Evolutionary conservation across 2,329 filamentous ascomycete species (phyloP).

Genomic region (Ophiostoma triangulosporum): DNA sequence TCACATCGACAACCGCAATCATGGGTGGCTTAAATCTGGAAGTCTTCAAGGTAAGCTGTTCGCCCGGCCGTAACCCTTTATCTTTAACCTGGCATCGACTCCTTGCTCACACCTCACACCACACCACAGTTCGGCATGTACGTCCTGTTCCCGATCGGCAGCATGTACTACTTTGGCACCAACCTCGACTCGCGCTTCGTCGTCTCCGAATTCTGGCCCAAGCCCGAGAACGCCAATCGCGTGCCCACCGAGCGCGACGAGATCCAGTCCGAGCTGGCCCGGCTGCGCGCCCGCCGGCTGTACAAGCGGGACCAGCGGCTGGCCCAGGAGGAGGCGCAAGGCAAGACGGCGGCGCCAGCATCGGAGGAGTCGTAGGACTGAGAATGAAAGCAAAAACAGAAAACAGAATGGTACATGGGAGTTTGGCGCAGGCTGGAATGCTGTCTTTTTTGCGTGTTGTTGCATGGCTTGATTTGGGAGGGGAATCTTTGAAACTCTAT

Average conservation of each 20-base stretch:
- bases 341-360: conserved; percentile 11
- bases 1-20: conserved; percentile 18
- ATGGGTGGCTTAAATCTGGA: conserved; percentile 85
- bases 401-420: not conserved
- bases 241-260: conserved; percentile 68
- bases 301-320: conserved; percentile 60
- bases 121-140: conserved; percentile 79
- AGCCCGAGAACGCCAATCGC: conserved; percentile 59
- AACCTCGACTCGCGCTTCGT: conserved; percentile 89
- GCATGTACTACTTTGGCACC: conserved; percentile 99
- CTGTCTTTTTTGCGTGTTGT: not conserved
- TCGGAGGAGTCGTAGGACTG: not conserved
- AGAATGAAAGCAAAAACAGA: not conserved
- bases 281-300: conserved; percentile 51
- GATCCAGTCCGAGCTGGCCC: conserved; percentile 67
- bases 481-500: not conserved
- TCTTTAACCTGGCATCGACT: too few relatives aligned
- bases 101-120: not conserved
- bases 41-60: conserved; percentile 66
- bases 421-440: not conserved
- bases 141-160: conserved; percentile 94
- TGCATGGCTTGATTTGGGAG: not conserved
- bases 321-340: conserved; percentile 22
- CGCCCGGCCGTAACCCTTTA: not conserved
- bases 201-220: conserved; percentile 90